Evolutionary conservation across 2,329 filamentous ascomycete genomes (phyloP), one percentile per base, ranked within the genome.

Genomic region (Ceratocystis eucalypticola): DNA sequence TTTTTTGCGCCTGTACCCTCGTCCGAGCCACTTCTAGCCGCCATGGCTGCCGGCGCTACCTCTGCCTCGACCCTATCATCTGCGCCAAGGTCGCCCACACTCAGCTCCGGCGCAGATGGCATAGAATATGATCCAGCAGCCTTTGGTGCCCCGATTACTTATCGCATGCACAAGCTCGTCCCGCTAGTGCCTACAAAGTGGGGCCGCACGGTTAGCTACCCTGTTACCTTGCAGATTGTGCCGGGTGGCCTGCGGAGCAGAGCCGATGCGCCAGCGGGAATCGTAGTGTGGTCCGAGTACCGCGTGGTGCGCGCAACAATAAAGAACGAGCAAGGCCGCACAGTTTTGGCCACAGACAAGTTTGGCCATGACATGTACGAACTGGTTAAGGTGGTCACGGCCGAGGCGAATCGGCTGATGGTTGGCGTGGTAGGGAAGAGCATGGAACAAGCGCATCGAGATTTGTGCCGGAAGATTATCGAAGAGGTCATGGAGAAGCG

Each of bases 201-300:
- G 3, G 73, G 70, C 61, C 79, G 76, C 70, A 74, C 76, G 41
- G 73, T 80, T 46, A 70, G 69, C 64, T 76, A 80, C 67, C 75
- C 76, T 3, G 77, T 76, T 68, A 74, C 78, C 33, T 79, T 80
- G 68, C 78, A 80, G 70, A 73, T 71, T 68, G 74, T 77, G 41
- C 72, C 73, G 25, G 71, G 73, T 45, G 78, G 78, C 61, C 71
- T 78, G 37, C 74, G 78, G n/a, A 75, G 75, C 65, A 74, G 78
- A 48, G 78, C 76, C 62, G 73, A 77, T 50, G 77, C 78, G 3
- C 73, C 75, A 2, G 77, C 73, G 28, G 78, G 78, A 46, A 77
- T 80, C 25, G 72, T 73, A 17, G 75, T 80, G 64, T 76, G 78
- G 73, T 76, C 71, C 53, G 74, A 75, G 69, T 76, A 74, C 45